Evolutionary conservation across 306 rosid species (phyloP).

Genomic region (Dalbergia oliveri): DNA sequence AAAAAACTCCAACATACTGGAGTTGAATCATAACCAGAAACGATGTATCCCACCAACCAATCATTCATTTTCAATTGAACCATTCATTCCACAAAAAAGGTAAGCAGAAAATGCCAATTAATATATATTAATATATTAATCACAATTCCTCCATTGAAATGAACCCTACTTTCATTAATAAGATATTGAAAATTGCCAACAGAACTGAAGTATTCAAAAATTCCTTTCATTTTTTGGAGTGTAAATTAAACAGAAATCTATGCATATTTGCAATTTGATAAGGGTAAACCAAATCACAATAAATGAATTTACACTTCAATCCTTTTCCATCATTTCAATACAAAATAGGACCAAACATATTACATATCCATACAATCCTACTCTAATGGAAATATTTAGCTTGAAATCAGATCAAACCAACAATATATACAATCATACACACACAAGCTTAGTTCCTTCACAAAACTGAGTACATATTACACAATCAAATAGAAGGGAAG

Average conservation of each 20-base stretch:
- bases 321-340: not conserved
- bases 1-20: not conserved
- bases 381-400: conserved; percentile 17
- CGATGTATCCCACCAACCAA: conserved; percentile 2
- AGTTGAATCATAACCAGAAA: conserved; percentile 24
- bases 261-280: too few relatives aligned
- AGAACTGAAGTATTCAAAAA: conserved; percentile 30
- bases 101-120: not conserved
- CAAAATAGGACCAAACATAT: conserved; percentile 16
- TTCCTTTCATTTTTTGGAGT: not conserved
- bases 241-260: not conserved
- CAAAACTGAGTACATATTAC: not conserved
- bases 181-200: not conserved
- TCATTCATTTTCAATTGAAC: conserved; percentile 15
- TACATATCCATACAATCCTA: not conserved
- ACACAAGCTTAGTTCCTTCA: conserved; percentile 19
- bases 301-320: too few relatives aligned
- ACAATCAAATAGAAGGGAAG: conserved; percentile 4
- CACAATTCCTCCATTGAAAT: not conserved
- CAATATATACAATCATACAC: conserved; percentile 14
- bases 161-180: not conserved
- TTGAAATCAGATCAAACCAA: conserved; percentile 14
- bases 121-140: conserved; percentile 17
- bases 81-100: conserved; percentile 13
- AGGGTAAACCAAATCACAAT: too few relatives aligned